Base-by-base conservation (phyloP, 1,139 yeast genomes). In the Kodamaea derodonti region DNA sequence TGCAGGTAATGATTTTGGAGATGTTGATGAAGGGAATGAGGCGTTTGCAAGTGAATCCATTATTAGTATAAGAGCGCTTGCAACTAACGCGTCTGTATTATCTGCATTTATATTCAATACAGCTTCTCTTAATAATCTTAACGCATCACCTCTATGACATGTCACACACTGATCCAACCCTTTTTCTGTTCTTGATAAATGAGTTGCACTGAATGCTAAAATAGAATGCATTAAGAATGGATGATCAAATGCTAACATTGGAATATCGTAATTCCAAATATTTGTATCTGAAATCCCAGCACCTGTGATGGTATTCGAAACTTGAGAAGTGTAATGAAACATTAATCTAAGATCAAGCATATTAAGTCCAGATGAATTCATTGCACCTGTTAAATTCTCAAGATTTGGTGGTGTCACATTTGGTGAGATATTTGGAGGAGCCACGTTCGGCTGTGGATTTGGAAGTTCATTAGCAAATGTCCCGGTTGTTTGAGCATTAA, bases 1-100 rank as follows among this genome's bases (percentile, higher is more conserved):
- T 1, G 97, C 92, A 1, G 96, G 95, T 36, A 88, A 62, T 4
- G 86, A 75, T 46, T 78, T 79, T 3, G 74, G 73, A 4, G 71
- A 63, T 20, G 82, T 72, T 3, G 80, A 69, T 4, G 77, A 69
- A 2, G 95, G 88, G 30, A 81, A 69, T 2, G 95, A 79, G 0
- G 97, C 97, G 59, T 90, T 90, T 3, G 97, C 97, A 42, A 90
- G 65, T 0, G 97, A 84, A 55, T 90, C 97, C 84, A 90, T 84
- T 39, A 88, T 88, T 36, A 90, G 65, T 30, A 90, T 79, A 46
- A 90, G 73, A 0, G 97, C 95, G 38, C 95, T 80, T 0, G 97
- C 96, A 10, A 90, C 96, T 39, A 90, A 64, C 0, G 97, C 95
- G 58, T 90, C 97, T 5, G 95, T 83, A 49, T 88, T 88, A 31